Percentiles rank a stretch among this genome's conserved stretches.
phyloP scores from a whole-genome alignment of 2,329 filamentous ascomycete species.

The Coniochaeta sp. region DNA sequence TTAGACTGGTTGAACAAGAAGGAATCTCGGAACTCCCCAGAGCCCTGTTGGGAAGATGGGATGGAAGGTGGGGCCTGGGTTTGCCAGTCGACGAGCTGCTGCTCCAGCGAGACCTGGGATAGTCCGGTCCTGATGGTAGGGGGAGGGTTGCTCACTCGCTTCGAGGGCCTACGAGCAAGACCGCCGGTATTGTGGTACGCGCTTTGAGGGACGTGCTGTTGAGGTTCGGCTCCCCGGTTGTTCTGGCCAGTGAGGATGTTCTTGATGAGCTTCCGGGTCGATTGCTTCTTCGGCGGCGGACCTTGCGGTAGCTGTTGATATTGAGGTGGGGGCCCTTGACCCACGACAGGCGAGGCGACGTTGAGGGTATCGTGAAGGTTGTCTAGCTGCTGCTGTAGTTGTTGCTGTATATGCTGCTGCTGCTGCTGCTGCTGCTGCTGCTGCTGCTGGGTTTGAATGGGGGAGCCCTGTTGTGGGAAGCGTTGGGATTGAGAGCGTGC shows the following conservation, averaged over 20 bases:
- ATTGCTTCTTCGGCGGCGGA: slow-evolving; percentile 32
- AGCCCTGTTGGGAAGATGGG: slow-evolving; percentile 37
- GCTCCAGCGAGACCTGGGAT: slow-evolving; percentile 29
- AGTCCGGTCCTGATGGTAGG: slow-evolving; percentile 34
- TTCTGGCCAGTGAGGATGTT: slow-evolving; percentile 41
- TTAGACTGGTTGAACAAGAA: slow-evolving; percentile 30
- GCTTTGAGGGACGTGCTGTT: slow-evolving; percentile 19
- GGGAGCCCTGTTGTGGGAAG: slow-evolving; percentile 26
- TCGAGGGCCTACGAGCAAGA: slow-evolving; percentile 48
- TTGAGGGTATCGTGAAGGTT: slow-evolving; percentile 27
- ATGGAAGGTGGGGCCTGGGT: slow-evolving; percentile 21
- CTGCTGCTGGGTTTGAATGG: slow-evolving; percentile 13
- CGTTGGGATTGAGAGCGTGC: slow-evolving; percentile 46
- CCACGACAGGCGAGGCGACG: slow-evolving; percentile 15
- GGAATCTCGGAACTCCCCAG: slow-evolving; percentile 27
- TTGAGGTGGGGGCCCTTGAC: slow-evolving; percentile 11
- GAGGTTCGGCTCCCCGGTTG: slow-evolving; percentile 18
- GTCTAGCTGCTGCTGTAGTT: slow-evolving; percentile 19
- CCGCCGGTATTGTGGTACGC: slow-evolving; percentile 42
- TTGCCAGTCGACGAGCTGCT: slow-evolving; percentile 26
- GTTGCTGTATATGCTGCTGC: slow-evolving; percentile 17
- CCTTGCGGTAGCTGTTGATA: slow-evolving; percentile 14
- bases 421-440: slow-evolving; percentile 18
- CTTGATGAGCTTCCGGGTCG: slow-evolving; percentile 46
- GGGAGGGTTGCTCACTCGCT: slow-evolving; percentile 43